Conservation (phyloP, 2,329 filamentous ascomycete genomes). For the Calycina herbarum region DNA sequence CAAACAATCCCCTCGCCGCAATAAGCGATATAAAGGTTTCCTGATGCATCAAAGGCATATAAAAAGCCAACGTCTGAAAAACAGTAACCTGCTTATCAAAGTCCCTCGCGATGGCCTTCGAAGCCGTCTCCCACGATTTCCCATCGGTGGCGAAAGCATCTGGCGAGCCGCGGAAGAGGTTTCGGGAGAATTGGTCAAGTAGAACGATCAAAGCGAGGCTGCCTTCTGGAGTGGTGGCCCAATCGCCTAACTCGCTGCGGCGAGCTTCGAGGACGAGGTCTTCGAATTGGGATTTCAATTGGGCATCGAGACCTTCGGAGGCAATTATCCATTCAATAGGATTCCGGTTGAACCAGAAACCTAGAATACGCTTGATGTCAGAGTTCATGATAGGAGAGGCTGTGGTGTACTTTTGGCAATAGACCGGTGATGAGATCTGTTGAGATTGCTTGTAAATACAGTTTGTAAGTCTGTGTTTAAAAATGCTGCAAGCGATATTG, state of each 20-base stretch:
- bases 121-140: constrained; percentile 9
- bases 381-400: constrained; percentile 3
- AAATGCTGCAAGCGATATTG: too few species aligned
- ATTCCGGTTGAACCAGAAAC: constrained; percentile 15
- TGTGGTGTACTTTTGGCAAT: neutral
- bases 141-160: constrained; percentile 28
- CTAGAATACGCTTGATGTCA: constrained; percentile 5
- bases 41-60: constrained; percentile 9
- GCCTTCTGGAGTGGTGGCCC: constrained; percentile 22
- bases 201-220: constrained; percentile 39
- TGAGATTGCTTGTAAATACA: too few species aligned
- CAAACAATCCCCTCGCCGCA: constrained; percentile 1
- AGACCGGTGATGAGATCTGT: too few species aligned
- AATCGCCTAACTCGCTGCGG: constrained; percentile 5
- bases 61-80: constrained; percentile 8
- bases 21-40: constrained; percentile 8
- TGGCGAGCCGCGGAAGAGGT: constrained; percentile 37
- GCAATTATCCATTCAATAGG: constrained; percentile 13
- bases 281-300: constrained; percentile 13
- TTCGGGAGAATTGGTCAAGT: constrained; percentile 41
- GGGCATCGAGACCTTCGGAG: constrained; percentile 7
- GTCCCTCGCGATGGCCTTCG: constrained; percentile 9
- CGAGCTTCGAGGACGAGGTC: constrained; percentile 13
- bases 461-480: too few species aligned
- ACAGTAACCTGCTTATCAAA: constrained; percentile 10